Base-by-base conservation (phyloP, 1,284 basidiomycete species). In the Coniferiporia sulphurascens region DNA sequence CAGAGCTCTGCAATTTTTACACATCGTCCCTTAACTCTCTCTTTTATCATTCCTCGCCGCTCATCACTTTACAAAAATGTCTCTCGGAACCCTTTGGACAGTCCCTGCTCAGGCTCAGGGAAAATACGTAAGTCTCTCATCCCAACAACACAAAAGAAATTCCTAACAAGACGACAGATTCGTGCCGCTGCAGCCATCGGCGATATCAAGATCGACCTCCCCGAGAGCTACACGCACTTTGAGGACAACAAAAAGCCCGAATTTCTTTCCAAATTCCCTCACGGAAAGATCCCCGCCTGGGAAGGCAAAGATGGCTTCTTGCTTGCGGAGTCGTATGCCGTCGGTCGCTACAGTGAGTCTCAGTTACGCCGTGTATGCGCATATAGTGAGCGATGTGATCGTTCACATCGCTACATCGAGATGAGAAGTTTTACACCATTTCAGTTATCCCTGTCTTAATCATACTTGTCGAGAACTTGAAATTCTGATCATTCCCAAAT, bases 331-430 rank as follows among this genome's bases (percentile, higher is more conserved):
- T 79, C 82, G 58, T 73, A 78, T 62, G 86, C 93, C 60, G 94
- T 98, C 72, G 87, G 91, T 55, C 87, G 85, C 65, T 95, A 97
- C 77, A 69, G 95, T 98, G 76, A 86, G 95, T 88, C 58, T 66
- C 63, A 45, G 21, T 52, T 38, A 52, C 17, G 35, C 41, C 27
- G 19, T 59, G 50, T 50, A 54, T 55, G n/a, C 45, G 56, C 64
- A 66, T 69, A 65, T 71, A 66, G 55, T 58, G 66, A 60, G 70
- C 71, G 27, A 27, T 27, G 27, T 27, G 27, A 27, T 27, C n/a
- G n/a, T 66, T 68, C 65, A 63, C 65, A 65, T 65, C 63, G 61
- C 55, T 52, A 41, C 59, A 41, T 55, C 52, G 52, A 48, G 74
- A 76, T 73, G 79, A 80, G 74, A 79, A 62, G 41, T 68, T 60